phyloP scores from a whole-genome alignment of 1,284 basidiomycete species.

The Xerocomus tenax region DNA sequence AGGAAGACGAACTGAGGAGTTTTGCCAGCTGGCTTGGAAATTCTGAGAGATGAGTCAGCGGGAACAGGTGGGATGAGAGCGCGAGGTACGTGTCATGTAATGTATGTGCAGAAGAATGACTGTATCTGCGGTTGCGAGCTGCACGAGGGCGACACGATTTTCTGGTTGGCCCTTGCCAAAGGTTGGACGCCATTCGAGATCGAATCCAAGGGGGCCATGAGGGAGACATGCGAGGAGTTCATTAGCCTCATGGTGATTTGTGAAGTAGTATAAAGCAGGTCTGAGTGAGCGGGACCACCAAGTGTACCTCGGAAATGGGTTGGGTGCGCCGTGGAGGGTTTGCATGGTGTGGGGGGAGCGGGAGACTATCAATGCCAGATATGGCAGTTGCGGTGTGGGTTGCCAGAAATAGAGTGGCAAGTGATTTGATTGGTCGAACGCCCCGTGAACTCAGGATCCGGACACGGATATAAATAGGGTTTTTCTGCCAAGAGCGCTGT shows the following conservation, averaged over 20 bases:
- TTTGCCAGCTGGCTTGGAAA: slow-evolving; percentile 47
- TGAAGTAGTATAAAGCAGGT: slow-evolving; percentile 22
- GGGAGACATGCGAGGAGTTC: slow-evolving; percentile 17
- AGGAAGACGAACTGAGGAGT: slow-evolving; percentile 43
- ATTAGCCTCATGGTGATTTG: slow-evolving; percentile 20
- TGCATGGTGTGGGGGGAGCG: background rate
- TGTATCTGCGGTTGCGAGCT: slow-evolving; percentile 47
- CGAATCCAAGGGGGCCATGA: slow-evolving; percentile 51
- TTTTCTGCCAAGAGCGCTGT: slow-evolving; percentile 27
- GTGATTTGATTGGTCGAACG: slow-evolving; percentile 21
- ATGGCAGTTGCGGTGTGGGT: background rate
- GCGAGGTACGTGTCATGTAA: slow-evolving; percentile 47
- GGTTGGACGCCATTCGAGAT: slow-evolving; percentile 66
- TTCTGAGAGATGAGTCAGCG: slow-evolving; percentile 30
- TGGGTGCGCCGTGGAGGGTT: background rate
- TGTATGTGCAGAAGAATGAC: slow-evolving; percentile 58
- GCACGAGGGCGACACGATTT: slow-evolving; percentile 62
- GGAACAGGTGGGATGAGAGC: background rate
- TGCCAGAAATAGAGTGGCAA: slow-evolving; percentile 15
- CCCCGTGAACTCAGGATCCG: slow-evolving; percentile 9
- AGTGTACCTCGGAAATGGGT: slow-evolving; percentile 18
- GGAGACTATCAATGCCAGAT: background rate
- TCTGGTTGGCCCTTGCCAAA: slow-evolving; percentile 42
- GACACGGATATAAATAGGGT: slow-evolving; percentile 27
- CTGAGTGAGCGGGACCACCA: slow-evolving; percentile 15